Evolutionary conservation across 73 alveolate species (phyloP).

Genomic region (Tetrahymena borealis): DNA sequence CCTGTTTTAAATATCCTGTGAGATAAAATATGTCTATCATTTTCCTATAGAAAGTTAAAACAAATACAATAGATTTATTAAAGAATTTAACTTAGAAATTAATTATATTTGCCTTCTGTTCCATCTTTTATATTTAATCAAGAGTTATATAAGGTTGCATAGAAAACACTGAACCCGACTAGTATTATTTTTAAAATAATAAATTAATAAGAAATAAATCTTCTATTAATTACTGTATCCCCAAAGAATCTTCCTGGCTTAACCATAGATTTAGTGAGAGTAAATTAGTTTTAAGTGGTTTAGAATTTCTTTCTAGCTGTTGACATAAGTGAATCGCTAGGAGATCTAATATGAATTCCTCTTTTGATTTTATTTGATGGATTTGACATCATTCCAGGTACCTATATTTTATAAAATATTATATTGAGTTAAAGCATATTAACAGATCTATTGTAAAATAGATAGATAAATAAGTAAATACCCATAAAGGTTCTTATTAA

Average conservation of each 20-base stretch:
- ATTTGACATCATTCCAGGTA: not conserved
- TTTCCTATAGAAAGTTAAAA: not conserved
- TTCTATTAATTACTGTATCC: not conserved
- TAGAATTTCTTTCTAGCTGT: not conserved
- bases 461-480: not conserved
- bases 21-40: not conserved
- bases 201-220: not conserved
- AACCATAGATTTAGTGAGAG: not conserved
- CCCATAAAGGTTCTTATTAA: conserved; percentile 15
- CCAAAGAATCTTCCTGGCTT: not conserved
- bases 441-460: no score
- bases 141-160: not conserved
- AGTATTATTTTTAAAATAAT: not conserved
- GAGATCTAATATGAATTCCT: not conserved
- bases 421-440: not conserved
- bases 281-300: not conserved
- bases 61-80: not conserved
- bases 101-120: not conserved
- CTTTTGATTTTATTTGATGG: not conserved
- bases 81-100: no score
- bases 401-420: not conserved
- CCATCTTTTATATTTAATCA: not conserved
- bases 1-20: not conserved
- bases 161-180: not conserved
- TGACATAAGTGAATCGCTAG: not conserved